Conservation (phyloP, 768 basidiomycete species). For the Vararia minispora region DNA sequence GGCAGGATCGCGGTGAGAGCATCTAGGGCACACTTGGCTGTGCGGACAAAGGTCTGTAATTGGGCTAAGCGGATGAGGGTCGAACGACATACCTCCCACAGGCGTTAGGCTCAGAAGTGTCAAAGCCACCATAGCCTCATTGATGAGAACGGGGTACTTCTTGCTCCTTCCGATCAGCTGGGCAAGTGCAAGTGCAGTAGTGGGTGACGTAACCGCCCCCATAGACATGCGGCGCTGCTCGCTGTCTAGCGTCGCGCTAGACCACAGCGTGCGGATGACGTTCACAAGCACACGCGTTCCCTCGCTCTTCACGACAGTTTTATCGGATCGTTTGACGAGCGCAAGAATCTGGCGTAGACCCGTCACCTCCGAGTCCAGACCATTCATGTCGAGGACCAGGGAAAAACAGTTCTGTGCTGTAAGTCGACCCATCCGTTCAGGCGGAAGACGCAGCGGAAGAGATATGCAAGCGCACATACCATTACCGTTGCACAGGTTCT, state of each 20-base stretch:
- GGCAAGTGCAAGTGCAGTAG: constrained; percentile 51
- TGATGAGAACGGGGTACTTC: constrained; percentile 76
- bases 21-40: constrained; percentile 54
- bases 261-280: constrained; percentile 69
- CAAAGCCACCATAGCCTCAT: constrained; percentile 80
- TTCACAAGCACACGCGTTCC: constrained; percentile 85
- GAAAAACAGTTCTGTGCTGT: constrained; percentile 35
- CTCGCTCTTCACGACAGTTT: constrained; percentile 77
- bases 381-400: constrained; percentile 37
- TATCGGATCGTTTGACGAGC: constrained; percentile 70
- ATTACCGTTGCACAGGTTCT: constrained; percentile 74
- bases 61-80: not conserved
- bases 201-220: constrained; percentile 35
- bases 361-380: constrained; percentile 24
- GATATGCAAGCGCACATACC: constrained; percentile 32
- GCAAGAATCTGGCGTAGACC: constrained; percentile 62
- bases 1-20: constrained; percentile 43
- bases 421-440: constrained; percentile 1
- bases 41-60: constrained; percentile 6
- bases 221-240: constrained; percentile 43
- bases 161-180: constrained; percentile 65
- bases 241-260: constrained; percentile 36
- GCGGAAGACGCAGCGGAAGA: not conserved
- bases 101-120: constrained; percentile 59
- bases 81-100: constrained; percentile 45